phyloP scores from a whole-genome alignment of 2,329 filamentous ascomycete species.

The Lecanicillium sp. region DNA sequence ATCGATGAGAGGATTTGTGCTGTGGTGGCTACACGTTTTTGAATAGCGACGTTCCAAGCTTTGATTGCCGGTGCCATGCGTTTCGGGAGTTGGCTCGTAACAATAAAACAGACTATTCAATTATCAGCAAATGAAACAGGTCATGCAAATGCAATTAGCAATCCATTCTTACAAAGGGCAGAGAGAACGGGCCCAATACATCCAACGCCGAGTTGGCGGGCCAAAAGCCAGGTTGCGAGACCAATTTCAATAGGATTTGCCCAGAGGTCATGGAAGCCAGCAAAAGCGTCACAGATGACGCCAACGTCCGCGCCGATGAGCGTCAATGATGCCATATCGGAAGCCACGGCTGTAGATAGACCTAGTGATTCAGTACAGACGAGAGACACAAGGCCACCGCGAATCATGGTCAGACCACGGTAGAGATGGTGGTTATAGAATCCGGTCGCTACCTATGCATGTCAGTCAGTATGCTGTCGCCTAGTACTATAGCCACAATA shows the following conservation, averaged over 20 bases:
- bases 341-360: not conserved
- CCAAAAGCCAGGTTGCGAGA: slow-evolving; percentile 14
- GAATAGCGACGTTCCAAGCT: slow-evolving; percentile 24
- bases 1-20: slow-evolving; percentile 24
- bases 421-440: slow-evolving; percentile 22
- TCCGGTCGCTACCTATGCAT: slow-evolving; percentile 14
- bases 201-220: slow-evolving; percentile 13
- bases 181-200: slow-evolving; percentile 15
- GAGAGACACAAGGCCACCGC: slow-evolving; percentile 24
- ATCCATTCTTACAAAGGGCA: slow-evolving; percentile 2
- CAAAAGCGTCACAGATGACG: slow-evolving; percentile 12
- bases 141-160: not conserved
- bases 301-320: slow-evolving; percentile 13
- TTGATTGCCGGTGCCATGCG: slow-evolving; percentile 17
- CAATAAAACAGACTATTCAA: slow-evolving; percentile 12
- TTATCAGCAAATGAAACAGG: not conserved
- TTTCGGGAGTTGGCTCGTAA: slow-evolving; percentile 15
- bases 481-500: not conserved
- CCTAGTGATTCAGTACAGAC: slow-evolving; percentile 15
- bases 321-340: slow-evolving; percentile 9
- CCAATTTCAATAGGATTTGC: slow-evolving; percentile 14
- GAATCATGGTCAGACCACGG: slow-evolving; percentile 25
- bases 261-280: slow-evolving; percentile 15
- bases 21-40: slow-evolving; percentile 23
- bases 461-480: not conserved